Conservation (phyloP, 352 stramenopile genomes). For the Globisporangium nagaii region DNA sequence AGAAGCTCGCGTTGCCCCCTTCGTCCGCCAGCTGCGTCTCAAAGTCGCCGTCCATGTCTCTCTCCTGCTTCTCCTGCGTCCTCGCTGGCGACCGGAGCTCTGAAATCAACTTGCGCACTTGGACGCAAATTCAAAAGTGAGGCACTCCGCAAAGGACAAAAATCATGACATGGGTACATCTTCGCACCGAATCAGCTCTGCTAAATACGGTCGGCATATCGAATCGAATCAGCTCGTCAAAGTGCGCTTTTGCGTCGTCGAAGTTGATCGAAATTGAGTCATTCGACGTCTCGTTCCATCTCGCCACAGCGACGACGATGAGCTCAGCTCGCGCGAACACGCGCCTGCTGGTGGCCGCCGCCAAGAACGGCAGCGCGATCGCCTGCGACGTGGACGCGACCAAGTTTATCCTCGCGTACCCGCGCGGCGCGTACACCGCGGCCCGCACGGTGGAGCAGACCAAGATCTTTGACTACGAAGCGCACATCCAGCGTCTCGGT, state of each 20-base stretch:
- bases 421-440: constrained; percentile 67
- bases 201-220: too few relatives aligned
- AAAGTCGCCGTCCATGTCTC: too few relatives aligned
- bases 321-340: constrained; percentile 7
- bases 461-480: constrained; percentile 76
- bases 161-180: neutral
- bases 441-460: constrained; percentile 70
- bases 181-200: too few relatives aligned
- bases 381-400: constrained; percentile 59
- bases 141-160: neutral
- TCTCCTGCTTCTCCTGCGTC: too few relatives aligned
- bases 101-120: neutral
- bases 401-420: constrained; percentile 52
- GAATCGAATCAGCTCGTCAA: neutral
- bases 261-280: too few relatives aligned
- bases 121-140: neutral
- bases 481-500: constrained; percentile 73
- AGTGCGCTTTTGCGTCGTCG: neutral
- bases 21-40: neutral
- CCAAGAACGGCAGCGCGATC: constrained; percentile 71
- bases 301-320: neutral
- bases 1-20: neutral
- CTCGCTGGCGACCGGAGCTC: too few relatives aligned
- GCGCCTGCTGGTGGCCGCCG: constrained; percentile 33
- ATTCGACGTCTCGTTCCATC: too few relatives aligned